phyloP scores from a whole-genome alignment of 495 filamentous ascomycete species.

The Podospora tetraspora region DNA sequence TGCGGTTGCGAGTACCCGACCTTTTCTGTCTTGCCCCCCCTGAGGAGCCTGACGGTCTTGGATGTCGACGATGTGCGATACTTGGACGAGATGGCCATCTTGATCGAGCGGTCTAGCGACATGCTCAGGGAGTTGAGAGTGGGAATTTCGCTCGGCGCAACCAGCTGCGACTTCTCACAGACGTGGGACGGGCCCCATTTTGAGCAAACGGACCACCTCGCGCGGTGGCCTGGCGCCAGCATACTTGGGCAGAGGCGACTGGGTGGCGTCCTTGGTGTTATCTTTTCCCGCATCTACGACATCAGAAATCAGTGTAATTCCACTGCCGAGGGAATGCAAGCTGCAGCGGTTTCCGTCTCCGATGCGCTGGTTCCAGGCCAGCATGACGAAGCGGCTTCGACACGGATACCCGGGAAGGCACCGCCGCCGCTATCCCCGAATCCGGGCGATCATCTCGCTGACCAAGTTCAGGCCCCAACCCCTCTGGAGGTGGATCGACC shows the following conservation, averaged over 20 bases:
- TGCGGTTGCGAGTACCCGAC: slow-evolving; percentile 71
- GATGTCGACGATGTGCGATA: slow-evolving; percentile 87
- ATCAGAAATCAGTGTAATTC: slow-evolving; percentile 30
- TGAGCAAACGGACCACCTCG: slow-evolving; percentile 53
- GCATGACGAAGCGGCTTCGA: too few species aligned
- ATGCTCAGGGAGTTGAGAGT: slow-evolving; percentile 71
- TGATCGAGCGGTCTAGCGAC: slow-evolving; percentile 68
- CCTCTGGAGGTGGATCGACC: not conserved
- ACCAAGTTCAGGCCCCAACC: not conserved
- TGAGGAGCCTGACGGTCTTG: slow-evolving; percentile 76
- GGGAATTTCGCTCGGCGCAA: slow-evolving; percentile 63
- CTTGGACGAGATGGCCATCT: slow-evolving; percentile 79
- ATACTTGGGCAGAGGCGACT: slow-evolving; percentile 44
- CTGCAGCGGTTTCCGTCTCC: not conserved
- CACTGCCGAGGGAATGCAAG: not conserved
- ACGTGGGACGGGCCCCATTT: slow-evolving; percentile 54
- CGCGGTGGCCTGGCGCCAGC: slow-evolving; percentile 47
- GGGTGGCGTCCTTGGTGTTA: slow-evolving; percentile 70
- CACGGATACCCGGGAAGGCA: too few species aligned
- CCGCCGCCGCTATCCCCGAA: too few species aligned
- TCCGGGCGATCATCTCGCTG: not conserved
- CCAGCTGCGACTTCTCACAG: slow-evolving; percentile 53
- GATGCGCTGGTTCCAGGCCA: not conserved
- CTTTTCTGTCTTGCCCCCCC: slow-evolving; percentile 74
- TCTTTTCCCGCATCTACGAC: slow-evolving; percentile 62